Conservation (phyloP, 768 basidiomycete species). For the Postia placenta region DNA sequence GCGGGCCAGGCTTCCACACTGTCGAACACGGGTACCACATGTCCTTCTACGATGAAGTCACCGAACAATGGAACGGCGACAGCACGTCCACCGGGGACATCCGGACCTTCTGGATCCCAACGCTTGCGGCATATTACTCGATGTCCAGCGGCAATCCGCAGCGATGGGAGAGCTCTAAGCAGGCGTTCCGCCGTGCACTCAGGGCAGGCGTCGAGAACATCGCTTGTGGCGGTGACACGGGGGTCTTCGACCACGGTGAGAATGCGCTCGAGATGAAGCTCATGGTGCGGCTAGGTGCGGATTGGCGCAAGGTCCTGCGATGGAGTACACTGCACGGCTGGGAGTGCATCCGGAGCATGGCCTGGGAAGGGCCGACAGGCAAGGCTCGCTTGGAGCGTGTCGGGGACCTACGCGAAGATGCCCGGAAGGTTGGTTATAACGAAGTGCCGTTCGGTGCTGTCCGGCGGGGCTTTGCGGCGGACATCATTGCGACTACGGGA, state of each 20-base stretch:
- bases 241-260: conserved; percentile 53
- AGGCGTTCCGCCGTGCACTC: conserved; percentile 41
- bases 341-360: conserved; percentile 43
- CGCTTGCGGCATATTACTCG: conserved; percentile 45
- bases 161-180: conserved; percentile 32
- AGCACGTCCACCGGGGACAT: conserved; percentile 3
- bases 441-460: conserved; percentile 53
- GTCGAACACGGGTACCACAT: conserved; percentile 50
- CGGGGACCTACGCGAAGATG: conserved; percentile 21
- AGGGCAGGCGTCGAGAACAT: conserved; percentile 38
- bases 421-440: conserved; percentile 34
- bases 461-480: conserved; percentile 49
- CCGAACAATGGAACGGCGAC: background rate
- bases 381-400: conserved; percentile 21
- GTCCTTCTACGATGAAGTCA: conserved; percentile 8
- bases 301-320: conserved; percentile 43
- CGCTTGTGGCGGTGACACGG: conserved; percentile 62
- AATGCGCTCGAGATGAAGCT: conserved; percentile 56
- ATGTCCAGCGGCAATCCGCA: conserved; percentile 5
- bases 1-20: conserved; percentile 16
- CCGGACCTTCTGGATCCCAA: conserved; percentile 44
- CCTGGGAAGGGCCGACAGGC: conserved; percentile 35
- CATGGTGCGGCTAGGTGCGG: conserved; percentile 51
- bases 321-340: conserved; percentile 58
- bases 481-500: conserved; percentile 33